Evolutionary conservation across 495 filamentous ascomycete species (phyloP), one percentile per base, ranked within the genome.

Genomic region (Annulohypoxylon stygium): DNA sequence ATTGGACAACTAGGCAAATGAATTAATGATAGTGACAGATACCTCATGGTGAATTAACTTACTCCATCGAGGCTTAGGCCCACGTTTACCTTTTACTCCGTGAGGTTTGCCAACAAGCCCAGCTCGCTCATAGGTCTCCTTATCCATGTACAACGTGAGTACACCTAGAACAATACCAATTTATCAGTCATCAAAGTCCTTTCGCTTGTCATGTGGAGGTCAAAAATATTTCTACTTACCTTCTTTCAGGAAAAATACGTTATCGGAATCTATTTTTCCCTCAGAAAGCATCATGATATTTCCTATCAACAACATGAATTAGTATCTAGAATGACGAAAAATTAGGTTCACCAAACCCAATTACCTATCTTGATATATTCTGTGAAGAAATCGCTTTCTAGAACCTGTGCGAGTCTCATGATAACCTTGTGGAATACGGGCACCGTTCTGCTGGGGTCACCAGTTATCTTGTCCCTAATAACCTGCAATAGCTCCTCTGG

Each of bases 241-340:
- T 63, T 95, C 88, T 65, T 80, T 86, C 2, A 99, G 82, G 0
- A 87, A 89, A 76, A 92, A 97, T 2, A 93, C 84, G 77, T 93
- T 93, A 75, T 97, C 93, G 9, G 92, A 87, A n/a, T 90, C 92
- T 45, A 88, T 83, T 23, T 88, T 86, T 30, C 96, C 96, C 78
- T 97, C 91, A 0, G 97, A 98, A 14, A 97, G 88, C 93, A 99
- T 96, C 76, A 97, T 79, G 70, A 97, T 85, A 78, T 94, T 91
- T 18, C 96, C 95, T 97, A 64, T 37, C 7, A 33, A 33, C 0
- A 14, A 14, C n/a, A 54, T n/a, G 2, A 14, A 4, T 54, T 12
- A 54, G 10, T 16, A 4, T n/a, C 25, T 14, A 4, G 12, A 54
- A 11, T 8, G 33, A 10, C 6, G 33, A 4, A 14, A n/a, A 4